Conservation (phyloP, 768 basidiomycete species). For the Lactarius tabidus region DNA sequence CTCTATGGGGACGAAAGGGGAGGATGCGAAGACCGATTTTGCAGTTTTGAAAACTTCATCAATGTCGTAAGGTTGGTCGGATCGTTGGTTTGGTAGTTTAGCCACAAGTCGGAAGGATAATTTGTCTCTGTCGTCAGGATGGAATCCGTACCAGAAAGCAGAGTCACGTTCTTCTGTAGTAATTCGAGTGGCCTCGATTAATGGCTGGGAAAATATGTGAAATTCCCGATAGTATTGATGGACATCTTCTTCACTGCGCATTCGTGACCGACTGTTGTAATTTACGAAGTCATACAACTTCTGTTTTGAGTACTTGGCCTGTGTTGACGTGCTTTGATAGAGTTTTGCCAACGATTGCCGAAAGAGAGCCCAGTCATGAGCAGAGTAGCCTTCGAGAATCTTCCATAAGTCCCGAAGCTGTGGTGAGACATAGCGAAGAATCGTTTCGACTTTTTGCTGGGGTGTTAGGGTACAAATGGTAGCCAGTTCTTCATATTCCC, state of each 20-base stretch:
- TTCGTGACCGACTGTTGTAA: background rate
- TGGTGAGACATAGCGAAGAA: background rate
- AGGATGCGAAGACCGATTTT: no score
- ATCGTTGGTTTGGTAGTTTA: no score
- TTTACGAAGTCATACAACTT: background rate
- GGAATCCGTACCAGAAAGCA: no score
- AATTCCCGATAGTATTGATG: background rate
- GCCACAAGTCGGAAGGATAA: no score
- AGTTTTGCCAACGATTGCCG: rapidly evolving
- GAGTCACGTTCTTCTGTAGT: background rate
- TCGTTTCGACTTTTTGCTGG: background rate
- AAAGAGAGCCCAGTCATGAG: background rate
- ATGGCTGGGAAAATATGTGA: background rate
- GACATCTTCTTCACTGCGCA: background rate
- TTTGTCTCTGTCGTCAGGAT: no score
- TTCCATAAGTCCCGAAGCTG: background rate
- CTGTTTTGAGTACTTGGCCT: background rate
- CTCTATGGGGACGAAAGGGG: no score
- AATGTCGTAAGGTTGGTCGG: no score
- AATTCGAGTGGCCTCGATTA: background rate
- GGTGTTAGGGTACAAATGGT: background rate
- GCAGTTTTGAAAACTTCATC: no score
- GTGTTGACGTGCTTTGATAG: background rate
- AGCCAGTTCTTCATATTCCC: background rate
- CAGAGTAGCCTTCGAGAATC: background rate